Evolutionary conservation across 768 basidiomycete genomes (phyloP), one percentile per base, ranked within the genome.

Genomic region (Lactarius vividus): DNA sequence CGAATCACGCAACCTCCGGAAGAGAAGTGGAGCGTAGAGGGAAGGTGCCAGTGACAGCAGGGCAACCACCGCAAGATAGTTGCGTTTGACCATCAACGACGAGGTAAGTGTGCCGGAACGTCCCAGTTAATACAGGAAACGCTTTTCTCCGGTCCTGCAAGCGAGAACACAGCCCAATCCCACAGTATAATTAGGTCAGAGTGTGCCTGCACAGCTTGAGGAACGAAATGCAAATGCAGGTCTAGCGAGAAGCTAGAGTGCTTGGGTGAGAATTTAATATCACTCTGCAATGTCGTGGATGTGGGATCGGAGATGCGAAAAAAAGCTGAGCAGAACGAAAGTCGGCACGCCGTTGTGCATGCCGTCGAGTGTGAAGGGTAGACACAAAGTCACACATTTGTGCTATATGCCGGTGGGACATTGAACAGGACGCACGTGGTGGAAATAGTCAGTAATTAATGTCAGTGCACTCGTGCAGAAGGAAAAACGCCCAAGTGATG

Each of bases 301-400:
- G n/a, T 88, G 78, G 0, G 97, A 96, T 97, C 84, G n/a, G n/a
- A 2, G 85, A 81, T 4, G 95, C 35, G 88, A 15, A 96, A 73
- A 73, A 76, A 99, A 98, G 71, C 92, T 92, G 49, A 90, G 74
- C 2, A 91, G 84, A 0, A 95, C 94, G 70, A 93, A 79, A 3
- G 86, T 89, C 0, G 81, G 80, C 66, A 74, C 78, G 13, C 82
- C 79, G 71, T 93, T 91, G 77, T 92, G 94, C 4, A 81, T 35
- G 28, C 87, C 0, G 75, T 98, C 97, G 49, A 92, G 16, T 9
- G 42, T 55, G 63, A 72, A 64, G 46, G 75, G 52, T 33, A 33
- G n/a, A n/a, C 57, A 40, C 13, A 71, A 23, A 1, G 71, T 61
- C 3, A 65, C 9, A 3, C 64, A 39, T 9, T 70, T 73, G 10